Base-by-base conservation (phyloP, 2,329 filamentous ascomycete genomes). In the Arthrobotrys musiformis region DNA sequence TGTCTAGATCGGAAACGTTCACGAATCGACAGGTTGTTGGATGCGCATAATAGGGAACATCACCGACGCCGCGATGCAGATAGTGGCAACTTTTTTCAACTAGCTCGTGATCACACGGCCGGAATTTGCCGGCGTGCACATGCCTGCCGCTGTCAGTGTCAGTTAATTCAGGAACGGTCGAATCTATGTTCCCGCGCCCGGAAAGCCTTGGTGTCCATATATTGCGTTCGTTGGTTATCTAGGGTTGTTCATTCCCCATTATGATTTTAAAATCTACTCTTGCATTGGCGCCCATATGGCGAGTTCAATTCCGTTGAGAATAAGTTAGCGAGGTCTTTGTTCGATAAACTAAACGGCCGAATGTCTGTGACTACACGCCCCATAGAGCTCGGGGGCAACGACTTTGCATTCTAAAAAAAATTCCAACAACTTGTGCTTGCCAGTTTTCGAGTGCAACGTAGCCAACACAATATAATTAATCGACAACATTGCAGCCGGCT, bases 11-110 rank as follows among this genome's bases (percentile, higher is more conserved):
- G 30, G 54, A 58, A 58, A 58, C 30, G 19, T 19, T 40, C 54
- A 58, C 28, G n/a, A 35, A 11, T 58, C 19, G 19, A 40, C 11
- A 17, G 28, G 3, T n/a, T 58, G 54, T 58, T 58, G 30, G 30
- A 58, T 58, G 33, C 54, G 40, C 52, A 17, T 33, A 58, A 58
- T 24, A 40, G 33, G 54, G 9, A 40, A 58, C 19, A 58, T 33
- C 33, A 19, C 33, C 54, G 54, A n/a, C 40, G 4, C n/a, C n/a
- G n/a, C n/a, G n/a, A 19, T 9, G 54, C 19, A 58, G 24, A 37
- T 8, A 15, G 19, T n/a, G 33, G 26, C 19, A 40, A 37, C 54
- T 19, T 5, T 13, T 40, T 26, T n/a, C n/a, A n/a, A n/a, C n/a
- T 11, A 56, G n/a, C 13, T 13, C 15, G 22, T 8, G 22, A 19